Base-by-base conservation (phyloP, 1,284 basidiomycete species). In the Lignosus rhinocerotis region DNA sequence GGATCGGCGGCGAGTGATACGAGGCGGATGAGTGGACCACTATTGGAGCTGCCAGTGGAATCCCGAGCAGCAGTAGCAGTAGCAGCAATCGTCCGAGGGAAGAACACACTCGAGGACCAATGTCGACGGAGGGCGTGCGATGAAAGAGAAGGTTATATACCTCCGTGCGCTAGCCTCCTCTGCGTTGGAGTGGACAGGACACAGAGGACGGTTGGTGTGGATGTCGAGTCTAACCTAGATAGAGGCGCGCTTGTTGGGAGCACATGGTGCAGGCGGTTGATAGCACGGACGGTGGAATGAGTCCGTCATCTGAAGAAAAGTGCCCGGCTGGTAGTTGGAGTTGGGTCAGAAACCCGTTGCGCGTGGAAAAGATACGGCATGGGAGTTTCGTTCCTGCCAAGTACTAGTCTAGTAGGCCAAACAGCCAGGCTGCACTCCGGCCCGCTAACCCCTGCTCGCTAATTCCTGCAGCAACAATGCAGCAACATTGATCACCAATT, bases 221-320 rank as follows among this genome's bases (percentile, higher is more conserved):
- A 46, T n/a, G 39, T 52, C 10, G 21, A 12, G 55, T n/a, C 38
- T 44, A 44, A 50, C 21, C 48, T n/a, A 30, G 42, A 50, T 25
- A 25, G 32, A 36, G 33, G 11, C 34, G 48, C 48, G 36, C 21
- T 25, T 39, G 14, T 8, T 38, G 12, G 6, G 17, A 41, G 41
- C 54, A 50, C 54, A 55, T 55, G 53, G 46, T 34, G 33, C 45
- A 32, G 14, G 12, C 9, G n/a, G 11, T 31, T 43, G 53, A 50
- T 55, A 53, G 36, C n/a, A 17, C 8, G 14, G 25, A 12, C 17
- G 16, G 32, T 44, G 31, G 41, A 19, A 12, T 16, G 32, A 25
- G 42, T 53, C 51, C 51, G 51, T 19, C n/a, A 36, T 50, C 51
- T 34, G 39, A 14, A 30, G 38, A 10, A 19, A 33, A 25, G 17